Evolutionary conservation across 73 alveolate species (phyloP).

Genomic region (Durusdinium trenchii): DNA sequence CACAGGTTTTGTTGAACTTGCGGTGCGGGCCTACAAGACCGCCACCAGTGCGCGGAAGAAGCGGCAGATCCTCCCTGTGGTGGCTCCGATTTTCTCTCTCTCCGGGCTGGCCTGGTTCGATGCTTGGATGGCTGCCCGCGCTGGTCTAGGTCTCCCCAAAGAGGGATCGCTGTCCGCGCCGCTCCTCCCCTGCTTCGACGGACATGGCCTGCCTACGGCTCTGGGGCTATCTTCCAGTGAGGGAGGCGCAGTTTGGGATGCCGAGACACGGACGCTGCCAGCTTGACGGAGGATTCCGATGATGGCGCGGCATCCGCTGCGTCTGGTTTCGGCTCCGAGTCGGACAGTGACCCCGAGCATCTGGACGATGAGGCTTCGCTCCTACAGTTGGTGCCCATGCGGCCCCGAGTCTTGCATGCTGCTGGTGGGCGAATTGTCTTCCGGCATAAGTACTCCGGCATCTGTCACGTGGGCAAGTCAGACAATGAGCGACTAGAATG

Average conservation of each 20-base stretch:
- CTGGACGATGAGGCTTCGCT: not conserved
- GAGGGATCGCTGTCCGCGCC: not conserved
- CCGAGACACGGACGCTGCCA: not conserved
- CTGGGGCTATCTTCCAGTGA: not conserved
- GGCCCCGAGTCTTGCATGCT: not conserved
- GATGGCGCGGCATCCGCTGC: not conserved
- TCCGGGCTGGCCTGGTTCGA: not conserved
- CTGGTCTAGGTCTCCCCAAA: not conserved
- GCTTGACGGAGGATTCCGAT: not conserved
- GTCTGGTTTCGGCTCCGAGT: not conserved
- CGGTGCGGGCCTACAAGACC: not conserved
- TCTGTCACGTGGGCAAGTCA: not conserved
- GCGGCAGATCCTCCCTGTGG: constrained; percentile 22
- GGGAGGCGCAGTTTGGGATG: not conserved
- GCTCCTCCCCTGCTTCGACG: not conserved
- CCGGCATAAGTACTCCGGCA: not conserved
- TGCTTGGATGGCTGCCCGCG: constrained; percentile 11
- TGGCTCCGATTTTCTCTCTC: constrained; percentile 1
- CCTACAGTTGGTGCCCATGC: not conserved
- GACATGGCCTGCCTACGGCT: not conserved
- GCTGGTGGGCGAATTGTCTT: not conserved
- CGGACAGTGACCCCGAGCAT: not conserved
- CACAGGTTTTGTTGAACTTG: not conserved
- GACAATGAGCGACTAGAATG: not conserved
- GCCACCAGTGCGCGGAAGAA: not conserved